Conservation (phyloP, 1,284 basidiomycete species). For the Apiotrichum montevideense region DNA sequence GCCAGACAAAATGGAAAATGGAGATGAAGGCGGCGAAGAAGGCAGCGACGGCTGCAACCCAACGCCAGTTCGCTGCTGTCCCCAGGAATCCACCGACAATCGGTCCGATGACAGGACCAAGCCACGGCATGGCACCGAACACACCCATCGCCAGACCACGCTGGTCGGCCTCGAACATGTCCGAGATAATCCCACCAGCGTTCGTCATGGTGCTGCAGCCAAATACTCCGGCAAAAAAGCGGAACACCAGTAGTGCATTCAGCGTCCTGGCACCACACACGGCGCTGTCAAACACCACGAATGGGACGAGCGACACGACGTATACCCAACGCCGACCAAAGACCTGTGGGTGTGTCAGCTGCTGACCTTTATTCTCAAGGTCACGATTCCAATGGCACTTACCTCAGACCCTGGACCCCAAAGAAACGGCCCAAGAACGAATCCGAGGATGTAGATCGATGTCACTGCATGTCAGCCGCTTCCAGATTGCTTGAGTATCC, state of each 20-base stretch:
- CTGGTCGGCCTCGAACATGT: conserved; percentile 44
- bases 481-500: no score
- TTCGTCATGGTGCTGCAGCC: conserved; percentile 48
- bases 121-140: conserved; percentile 48
- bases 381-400: no score
- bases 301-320: conserved; percentile 41
- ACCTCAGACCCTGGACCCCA: conserved; percentile 32
- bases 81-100: conserved; percentile 38
- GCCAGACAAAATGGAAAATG: conserved; percentile 29
- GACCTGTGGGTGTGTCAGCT: no score
- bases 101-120: conserved; percentile 46
- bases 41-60: conserved; percentile 63
- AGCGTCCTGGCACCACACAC: conserved; percentile 44
- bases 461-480: conserved; percentile 1
- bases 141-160: conserved; percentile 49
- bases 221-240: conserved; percentile 47
- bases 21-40: conserved; percentile 43
- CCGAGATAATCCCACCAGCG: conserved; percentile 46
- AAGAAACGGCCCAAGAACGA: conserved; percentile 13
- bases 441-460: conserved; percentile 7
- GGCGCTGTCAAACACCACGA: conserved; percentile 47
- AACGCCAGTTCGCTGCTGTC: conserved; percentile 41
- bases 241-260: conserved; percentile 45
- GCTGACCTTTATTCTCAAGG: no score
- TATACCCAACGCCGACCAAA: conserved; percentile 40